Evolutionary conservation across 768 basidiomycete species (phyloP).

Genomic region (Pisolithus marmoratus): DNA sequence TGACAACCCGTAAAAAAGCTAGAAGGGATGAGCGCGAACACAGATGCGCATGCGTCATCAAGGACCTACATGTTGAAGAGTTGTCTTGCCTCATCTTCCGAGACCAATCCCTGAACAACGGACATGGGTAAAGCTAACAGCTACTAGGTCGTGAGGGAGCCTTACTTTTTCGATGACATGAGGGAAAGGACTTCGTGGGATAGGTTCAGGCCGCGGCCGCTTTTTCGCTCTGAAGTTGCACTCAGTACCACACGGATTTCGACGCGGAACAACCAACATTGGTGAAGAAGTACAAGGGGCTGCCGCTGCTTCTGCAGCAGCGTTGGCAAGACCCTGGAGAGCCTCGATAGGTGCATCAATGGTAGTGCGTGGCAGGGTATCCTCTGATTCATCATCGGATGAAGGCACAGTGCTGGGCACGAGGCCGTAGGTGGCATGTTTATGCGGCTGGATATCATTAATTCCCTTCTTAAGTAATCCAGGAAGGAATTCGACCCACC

Average conservation of each 20-base stretch:
- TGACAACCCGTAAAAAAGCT: conserved; percentile 97
- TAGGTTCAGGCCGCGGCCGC: conserved; percentile 78
- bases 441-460: conserved; percentile 56
- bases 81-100: conserved; percentile 81
- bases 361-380: conserved; percentile 75
- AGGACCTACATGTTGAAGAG: conserved; percentile 81
- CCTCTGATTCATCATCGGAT: conserved; percentile 89
- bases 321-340: conserved; percentile 89
- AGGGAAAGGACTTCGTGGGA: conserved; percentile 80
- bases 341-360: conserved; percentile 93
- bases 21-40: conserved; percentile 12
- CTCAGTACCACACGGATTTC: too few relatives aligned
- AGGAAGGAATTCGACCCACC: conserved; percentile 37
- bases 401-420: conserved; percentile 78
- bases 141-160: background rate
- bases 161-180: conserved; percentile 82
- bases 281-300: conserved; percentile 62
- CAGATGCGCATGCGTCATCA: conserved; percentile 3
- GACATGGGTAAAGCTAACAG: background rate
- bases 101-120: conserved; percentile 65
- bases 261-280: conserved; percentile 35
- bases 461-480: conserved; percentile 11
- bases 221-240: conserved; percentile 51
- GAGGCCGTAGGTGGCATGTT: conserved; percentile 89
- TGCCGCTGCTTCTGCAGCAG: conserved; percentile 89